These are phyloP conservation scores for Pisolithus sp. DNA, from an alignment of 768 basidiomycete genomes.

Conservation along the genomic window DNA sequence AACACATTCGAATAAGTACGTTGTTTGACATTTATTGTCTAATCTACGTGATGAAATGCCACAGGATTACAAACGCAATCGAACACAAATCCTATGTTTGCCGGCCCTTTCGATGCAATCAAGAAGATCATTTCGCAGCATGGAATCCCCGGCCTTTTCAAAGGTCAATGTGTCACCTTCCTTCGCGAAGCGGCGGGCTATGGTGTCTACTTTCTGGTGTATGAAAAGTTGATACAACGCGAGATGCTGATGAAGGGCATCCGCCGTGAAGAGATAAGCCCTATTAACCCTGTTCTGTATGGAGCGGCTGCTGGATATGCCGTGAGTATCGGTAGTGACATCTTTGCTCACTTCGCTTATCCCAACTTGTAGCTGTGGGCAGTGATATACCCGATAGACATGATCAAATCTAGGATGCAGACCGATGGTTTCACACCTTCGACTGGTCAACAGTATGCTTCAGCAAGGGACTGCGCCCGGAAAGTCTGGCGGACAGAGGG, in stretches of 20 bases:
- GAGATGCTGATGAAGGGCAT: slow-evolving; percentile 74
- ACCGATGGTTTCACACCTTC: slow-evolving; percentile 80
- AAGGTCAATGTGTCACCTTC: slow-evolving; percentile 87
- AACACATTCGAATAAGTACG: slow-evolving; percentile 91
- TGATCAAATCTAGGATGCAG: slow-evolving; percentile 95
- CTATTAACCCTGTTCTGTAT: slow-evolving; percentile 74
- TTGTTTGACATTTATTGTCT: not conserved
- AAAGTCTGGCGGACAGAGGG: slow-evolving; percentile 84
- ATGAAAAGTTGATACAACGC: slow-evolving; percentile 86
- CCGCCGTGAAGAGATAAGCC: slow-evolving; percentile 67
- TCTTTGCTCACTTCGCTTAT: slow-evolving; percentile 5
- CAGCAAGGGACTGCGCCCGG: slow-evolving; percentile 75
- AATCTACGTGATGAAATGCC: slow-evolving; percentile 2
- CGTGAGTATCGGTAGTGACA: slow-evolving; percentile 37
- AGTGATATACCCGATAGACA: slow-evolving; percentile 93
- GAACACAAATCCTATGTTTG: slow-evolving; percentile 65
- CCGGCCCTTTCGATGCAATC: slow-evolving; percentile 83
- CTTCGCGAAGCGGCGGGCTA: slow-evolving; percentile 78
- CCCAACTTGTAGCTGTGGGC: slow-evolving; percentile 61
- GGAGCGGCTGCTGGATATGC: slow-evolving; percentile 92
- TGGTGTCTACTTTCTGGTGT: slow-evolving; percentile 84
- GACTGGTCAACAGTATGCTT: slow-evolving; percentile 76
- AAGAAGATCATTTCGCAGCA: slow-evolving; percentile 71
- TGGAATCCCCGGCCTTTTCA: slow-evolving; percentile 83
- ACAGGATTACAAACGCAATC: slow-evolving; percentile 89